Evolutionary conservation across 768 basidiomycete genomes (phyloP).

Genomic region (Clavulina sp.): DNA sequence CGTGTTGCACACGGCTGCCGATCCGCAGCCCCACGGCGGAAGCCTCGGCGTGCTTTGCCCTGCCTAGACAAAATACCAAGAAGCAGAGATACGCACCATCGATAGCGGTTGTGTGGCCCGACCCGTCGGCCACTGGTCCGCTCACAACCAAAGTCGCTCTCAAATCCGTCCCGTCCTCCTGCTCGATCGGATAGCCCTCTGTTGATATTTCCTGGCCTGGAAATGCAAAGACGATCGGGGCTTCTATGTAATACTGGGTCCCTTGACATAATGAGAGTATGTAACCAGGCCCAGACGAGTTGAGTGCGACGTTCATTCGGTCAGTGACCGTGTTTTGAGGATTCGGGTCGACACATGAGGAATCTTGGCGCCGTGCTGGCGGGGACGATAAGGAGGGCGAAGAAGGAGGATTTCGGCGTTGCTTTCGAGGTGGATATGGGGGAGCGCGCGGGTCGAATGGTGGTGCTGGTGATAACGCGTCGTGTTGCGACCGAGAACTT

Average conservation of each 20-base stretch:
- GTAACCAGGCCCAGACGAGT: constrained; percentile 48
- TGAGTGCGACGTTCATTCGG: constrained; percentile 46
- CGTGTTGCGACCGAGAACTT: no score
- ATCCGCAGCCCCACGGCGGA: no score
- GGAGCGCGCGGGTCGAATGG: no score
- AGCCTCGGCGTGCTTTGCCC: no score
- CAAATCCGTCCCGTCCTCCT: constrained; percentile 18
- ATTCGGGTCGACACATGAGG: constrained; percentile 39
- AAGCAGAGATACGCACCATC: constrained; percentile 31
- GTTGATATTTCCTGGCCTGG: constrained; percentile 71
- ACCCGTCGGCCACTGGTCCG: constrained; percentile 43
- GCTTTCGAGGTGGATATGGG: no score
- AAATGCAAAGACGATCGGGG: constrained; percentile 47
- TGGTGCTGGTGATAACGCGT: no score
- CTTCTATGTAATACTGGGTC: constrained; percentile 42
- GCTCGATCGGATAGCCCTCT: constrained; percentile 48
- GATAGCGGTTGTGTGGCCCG: constrained; percentile 56
- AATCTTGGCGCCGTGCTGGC: no score
- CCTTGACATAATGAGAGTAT: constrained; percentile 47
- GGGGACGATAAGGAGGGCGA: no score
- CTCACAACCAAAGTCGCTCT: constrained; percentile 54
- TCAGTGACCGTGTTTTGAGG: constrained; percentile 35
- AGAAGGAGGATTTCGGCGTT: no score
- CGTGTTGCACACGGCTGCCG: no score
- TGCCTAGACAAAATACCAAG: background rate